Evolutionary conservation across 2,329 filamentous ascomycete species (phyloP).

Genomic region (Ilyonectria robusta): DNA sequence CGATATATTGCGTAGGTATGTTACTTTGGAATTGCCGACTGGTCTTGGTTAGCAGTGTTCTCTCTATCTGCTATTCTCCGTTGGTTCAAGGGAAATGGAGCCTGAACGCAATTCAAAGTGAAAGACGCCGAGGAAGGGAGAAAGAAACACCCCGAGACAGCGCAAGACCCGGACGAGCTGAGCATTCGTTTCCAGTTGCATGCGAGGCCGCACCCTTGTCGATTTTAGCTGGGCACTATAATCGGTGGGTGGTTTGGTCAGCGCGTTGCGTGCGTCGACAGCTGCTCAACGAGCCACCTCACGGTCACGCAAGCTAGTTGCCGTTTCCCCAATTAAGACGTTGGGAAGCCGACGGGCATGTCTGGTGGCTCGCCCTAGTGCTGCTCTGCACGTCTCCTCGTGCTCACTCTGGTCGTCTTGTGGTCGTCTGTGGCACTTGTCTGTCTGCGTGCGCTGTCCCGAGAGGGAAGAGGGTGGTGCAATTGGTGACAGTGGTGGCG

Average conservation of each 20-base stretch:
- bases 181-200: not conserved
- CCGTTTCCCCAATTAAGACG: not conserved
- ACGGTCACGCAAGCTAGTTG: not conserved
- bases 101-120: too few relatives aligned
- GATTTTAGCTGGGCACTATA: slow-evolving; percentile 1
- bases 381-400: not conserved
- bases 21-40: not conserved
- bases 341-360: not conserved
- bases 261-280: not conserved
- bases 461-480: not conserved
- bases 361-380: slow-evolving; percentile 9
- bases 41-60: slow-evolving; percentile 4
- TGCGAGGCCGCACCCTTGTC: not conserved
- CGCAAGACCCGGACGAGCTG: not conserved
- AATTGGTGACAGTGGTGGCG: slow-evolving; percentile 5
- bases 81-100: too few relatives aligned
- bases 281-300: not conserved
- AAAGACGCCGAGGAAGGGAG: too few relatives aligned
- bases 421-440: not conserved
- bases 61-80: not conserved
- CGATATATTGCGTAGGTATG: slow-evolving; percentile 12
- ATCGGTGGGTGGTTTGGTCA: slow-evolving; percentile 1
- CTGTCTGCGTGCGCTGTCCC: not conserved
- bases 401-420: not conserved
- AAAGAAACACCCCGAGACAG: not conserved